Evolutionary conservation across 2,329 filamentous ascomycete genomes (phyloP).

Genomic region (Trichophyton benhamiae): DNA sequence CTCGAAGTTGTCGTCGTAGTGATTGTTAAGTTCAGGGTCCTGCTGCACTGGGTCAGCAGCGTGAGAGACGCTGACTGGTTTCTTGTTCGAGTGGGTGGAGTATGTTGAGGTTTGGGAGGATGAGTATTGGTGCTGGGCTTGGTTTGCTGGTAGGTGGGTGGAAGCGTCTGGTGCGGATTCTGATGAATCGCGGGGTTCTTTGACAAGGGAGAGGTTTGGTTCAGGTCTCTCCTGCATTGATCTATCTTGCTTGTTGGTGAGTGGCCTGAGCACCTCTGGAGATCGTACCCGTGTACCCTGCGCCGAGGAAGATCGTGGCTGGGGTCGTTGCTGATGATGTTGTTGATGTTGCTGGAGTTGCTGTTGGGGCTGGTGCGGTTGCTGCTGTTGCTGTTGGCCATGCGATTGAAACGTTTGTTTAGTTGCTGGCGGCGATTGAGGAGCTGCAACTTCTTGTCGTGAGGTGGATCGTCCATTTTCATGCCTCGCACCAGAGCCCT

Average conservation of each 20-base stretch:
- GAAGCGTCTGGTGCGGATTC: not conserved
- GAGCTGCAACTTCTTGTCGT: not conserved
- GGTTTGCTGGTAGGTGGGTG: not conserved
- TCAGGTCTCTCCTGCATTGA: not conserved
- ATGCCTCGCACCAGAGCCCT: conserved; percentile 24
- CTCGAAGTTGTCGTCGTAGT: not conserved
- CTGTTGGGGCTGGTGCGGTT: not conserved
- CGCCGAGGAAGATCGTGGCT: not conserved
- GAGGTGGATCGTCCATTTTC: conserved; percentile 8
- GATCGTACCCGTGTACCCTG: not conserved
- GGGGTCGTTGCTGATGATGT: not conserved
- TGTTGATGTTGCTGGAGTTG: not conserved
- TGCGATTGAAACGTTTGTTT: not conserved
- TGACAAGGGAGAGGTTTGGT: not conserved
- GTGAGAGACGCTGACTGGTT: not conserved
- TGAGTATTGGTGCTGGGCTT: not conserved
- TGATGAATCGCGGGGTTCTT: not conserved
- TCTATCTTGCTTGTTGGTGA: not conserved
- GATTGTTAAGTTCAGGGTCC: not conserved
- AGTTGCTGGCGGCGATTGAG: not conserved
- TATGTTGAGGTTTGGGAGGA: not conserved
- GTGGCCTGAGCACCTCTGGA: conserved; percentile 1
- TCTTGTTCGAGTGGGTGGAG: not conserved
- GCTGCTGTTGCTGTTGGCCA: not conserved
- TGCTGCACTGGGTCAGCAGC: not conserved